Base-by-base conservation (phyloP, 768 basidiomycete species). In the Paxillus involutus region DNA sequence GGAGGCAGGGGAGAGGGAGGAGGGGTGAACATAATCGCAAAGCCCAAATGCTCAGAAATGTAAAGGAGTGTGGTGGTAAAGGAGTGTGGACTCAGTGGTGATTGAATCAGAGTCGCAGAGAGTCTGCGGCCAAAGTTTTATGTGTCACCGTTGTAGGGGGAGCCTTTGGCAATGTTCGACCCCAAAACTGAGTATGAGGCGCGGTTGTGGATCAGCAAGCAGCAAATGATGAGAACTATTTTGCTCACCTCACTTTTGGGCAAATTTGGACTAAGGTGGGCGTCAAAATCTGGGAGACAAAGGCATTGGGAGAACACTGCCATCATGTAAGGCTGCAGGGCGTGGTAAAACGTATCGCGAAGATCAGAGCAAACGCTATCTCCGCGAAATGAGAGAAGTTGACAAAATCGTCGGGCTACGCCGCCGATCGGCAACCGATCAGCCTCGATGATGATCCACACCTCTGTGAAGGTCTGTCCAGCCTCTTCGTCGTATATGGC, bases 1-100 rank as follows among this genome's bases (percentile, higher is more conserved):
- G 44, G 49, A 41, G 73, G 74, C 14, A 59, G 55, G 2, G 77
- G 76, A 6, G 80, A 79, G 5, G 77, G 71, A 44, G 75, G 73
- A 21, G 75, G 75, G 44, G 75, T 77, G 61, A 76, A 75, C 75
- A 76, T 76, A 39, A 42, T 47, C 33, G 45, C 51, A 37, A 45
- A 51, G 17, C 29, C 26, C 35, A 35, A 36, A 41, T 44, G 9
- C 14, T 53, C 3, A 24, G 46, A 43, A 55, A 57, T 36, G 55
- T 47, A 61, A 71, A 66, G 24, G 71, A 71, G 43, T 47, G 66
- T 65, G 48, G 35, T 47, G 47, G 44, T 51, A 69, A 75, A 73
- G 0, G 72, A 70, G 58, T 26, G 73, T 53, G 49, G 45, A 49
- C 49, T 37, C 21, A 46, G 47, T 57, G 14, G 53, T 12, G 56